Conservation (phyloP, 2,329 filamentous ascomycete species). For the Colletotrichum kahawae region DNA sequence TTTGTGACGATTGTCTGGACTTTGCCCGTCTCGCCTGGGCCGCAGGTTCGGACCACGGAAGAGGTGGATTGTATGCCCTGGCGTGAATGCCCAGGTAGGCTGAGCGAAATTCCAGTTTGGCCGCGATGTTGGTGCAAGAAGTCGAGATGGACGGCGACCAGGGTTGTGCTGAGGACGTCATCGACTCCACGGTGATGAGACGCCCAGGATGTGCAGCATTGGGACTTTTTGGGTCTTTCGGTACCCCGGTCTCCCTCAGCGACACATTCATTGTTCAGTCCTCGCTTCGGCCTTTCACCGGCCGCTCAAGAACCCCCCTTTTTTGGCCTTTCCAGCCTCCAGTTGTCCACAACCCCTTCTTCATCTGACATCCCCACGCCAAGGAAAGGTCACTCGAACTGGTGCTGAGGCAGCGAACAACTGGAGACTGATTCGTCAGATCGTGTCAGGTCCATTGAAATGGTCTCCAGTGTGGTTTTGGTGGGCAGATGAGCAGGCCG, state of each 20-base stretch:
- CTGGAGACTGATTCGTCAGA: neutral
- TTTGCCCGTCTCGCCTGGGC: neutral
- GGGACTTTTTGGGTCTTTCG: neutral
- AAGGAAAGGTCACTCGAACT: constrained; percentile 6
- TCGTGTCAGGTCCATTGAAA: neutral
- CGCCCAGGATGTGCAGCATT: neutral
- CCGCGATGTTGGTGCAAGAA: neutral
- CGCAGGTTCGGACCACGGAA: neutral
- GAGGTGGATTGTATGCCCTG: neutral
- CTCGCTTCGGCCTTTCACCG: constrained; percentile 18
- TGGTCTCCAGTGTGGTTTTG: neutral
- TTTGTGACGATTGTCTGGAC: constrained; percentile 8
- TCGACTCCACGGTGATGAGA: constrained; percentile 18
- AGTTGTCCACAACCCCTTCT: constrained; percentile 1
- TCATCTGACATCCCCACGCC: constrained; percentile 19
- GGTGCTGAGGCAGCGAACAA: neutral
- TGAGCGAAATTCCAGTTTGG: neutral
- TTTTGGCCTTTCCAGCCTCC: constrained; percentile 1
- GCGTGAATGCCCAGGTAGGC: neutral
- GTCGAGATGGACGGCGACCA: neutral
- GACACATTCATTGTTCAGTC: neutral
- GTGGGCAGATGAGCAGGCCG: constrained; percentile 2
- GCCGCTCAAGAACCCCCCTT: neutral
- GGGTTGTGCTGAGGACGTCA: constrained; percentile 9
- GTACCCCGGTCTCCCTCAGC: neutral